Percentiles rank a stretch among this genome's conserved stretches.
Conservation (phyloP, 2,329 filamentous ascomycete genomes). For the Monosporascus sp. region DNA sequence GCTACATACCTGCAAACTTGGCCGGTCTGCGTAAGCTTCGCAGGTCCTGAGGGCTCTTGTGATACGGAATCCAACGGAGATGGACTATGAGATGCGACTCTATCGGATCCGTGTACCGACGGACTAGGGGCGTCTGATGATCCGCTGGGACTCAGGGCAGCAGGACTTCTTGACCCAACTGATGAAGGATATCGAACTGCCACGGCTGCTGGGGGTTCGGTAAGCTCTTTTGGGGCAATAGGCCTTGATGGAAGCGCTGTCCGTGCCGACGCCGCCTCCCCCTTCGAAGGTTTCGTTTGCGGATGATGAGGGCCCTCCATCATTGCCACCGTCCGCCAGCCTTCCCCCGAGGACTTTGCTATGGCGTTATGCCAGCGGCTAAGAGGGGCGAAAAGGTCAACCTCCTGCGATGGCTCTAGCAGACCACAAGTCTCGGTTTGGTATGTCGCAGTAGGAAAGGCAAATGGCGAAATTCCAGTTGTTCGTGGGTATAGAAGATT, state of each 20-base stretch:
- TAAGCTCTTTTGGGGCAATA: constrained; percentile 19
- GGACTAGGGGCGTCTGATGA: constrained; percentile 23
- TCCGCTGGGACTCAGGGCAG: constrained; percentile 18
- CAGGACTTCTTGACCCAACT: constrained; percentile 20
- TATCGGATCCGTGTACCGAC: constrained; percentile 23
- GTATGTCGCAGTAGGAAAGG: background rate
- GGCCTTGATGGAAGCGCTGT: constrained; percentile 26
- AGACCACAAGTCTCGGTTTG: background rate
- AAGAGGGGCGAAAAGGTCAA: background rate
- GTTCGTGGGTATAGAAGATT: background rate
- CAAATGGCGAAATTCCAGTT: background rate
- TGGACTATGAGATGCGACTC: constrained; percentile 24
- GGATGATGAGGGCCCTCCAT: constrained; percentile 19
- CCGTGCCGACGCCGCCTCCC: constrained; percentile 18
- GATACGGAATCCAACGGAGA: constrained; percentile 22
- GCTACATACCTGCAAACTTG: constrained; percentile 29
- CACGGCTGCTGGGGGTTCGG: constrained; percentile 17
- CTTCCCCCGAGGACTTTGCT: background rate
- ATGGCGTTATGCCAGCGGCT: constrained; percentile 1
- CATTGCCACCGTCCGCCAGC: constrained; percentile 10
- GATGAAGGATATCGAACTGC: constrained; percentile 14
- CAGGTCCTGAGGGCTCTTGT: constrained; percentile 12
- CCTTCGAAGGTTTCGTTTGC: constrained; percentile 14
- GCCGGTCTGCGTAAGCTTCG: constrained; percentile 18
- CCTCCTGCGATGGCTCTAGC: background rate